Conservation (phyloP, 768 basidiomycete species). For the Rhodotorula graminis region DNA sequence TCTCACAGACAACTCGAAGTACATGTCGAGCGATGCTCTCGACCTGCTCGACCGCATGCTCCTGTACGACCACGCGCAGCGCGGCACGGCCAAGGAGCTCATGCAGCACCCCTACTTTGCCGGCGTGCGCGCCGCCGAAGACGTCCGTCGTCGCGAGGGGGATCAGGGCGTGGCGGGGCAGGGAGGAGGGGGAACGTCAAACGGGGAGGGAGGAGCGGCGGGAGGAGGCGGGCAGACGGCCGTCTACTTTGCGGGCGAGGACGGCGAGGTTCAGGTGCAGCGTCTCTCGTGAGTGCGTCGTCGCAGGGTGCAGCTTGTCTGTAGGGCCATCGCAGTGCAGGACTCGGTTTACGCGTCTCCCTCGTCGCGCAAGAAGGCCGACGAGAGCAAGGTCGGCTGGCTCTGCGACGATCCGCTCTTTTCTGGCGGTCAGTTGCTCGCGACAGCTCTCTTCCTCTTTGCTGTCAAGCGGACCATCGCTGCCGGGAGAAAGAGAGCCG, state of each 20-base stretch:
- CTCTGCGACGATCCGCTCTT: too few species aligned
- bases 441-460: too few species aligned
- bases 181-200: not conserved
- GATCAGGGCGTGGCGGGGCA: not conserved
- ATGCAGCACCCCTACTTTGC: slow-evolving; percentile 61
- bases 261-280: not conserved
- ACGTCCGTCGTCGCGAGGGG: not conserved
- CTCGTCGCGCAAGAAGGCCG: too few species aligned
- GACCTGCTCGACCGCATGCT: slow-evolving; percentile 92
- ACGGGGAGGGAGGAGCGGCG: too few species aligned
- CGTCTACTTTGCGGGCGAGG: not conserved
- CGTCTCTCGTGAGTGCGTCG: too few species aligned
- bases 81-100: slow-evolving; percentile 87
- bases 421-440: too few species aligned
- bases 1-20: slow-evolving; percentile 45
- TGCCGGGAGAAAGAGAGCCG: too few species aligned
- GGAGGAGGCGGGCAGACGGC: not conserved
- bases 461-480: too few species aligned
- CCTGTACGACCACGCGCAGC: slow-evolving; percentile 95
- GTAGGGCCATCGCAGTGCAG: too few species aligned
- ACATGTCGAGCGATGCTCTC: slow-evolving; percentile 93
- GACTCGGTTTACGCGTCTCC: too few species aligned
- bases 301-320: too few species aligned
- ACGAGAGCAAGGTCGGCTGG: too few species aligned
- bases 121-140: slow-evolving; percentile 15